A percentile compares a stretch with the other conserved stretches of the same genome.
Evolutionary conservation across 2,329 filamentous ascomycete species (phyloP).

Genomic region (Fusarium secorum): DNA sequence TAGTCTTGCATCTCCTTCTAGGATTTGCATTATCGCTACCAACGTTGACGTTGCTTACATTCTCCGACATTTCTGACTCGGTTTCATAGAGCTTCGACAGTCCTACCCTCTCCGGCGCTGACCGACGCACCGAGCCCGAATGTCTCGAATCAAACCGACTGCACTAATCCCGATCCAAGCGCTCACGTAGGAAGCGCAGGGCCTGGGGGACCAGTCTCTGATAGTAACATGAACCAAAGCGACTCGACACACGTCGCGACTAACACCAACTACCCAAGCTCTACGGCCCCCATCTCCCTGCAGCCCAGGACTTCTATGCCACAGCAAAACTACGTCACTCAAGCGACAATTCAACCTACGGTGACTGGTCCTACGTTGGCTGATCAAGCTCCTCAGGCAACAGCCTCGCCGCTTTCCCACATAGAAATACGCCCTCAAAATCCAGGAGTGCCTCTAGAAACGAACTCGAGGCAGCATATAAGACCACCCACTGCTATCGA

Average conservation of each 20-base stretch:
- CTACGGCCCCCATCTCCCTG: not conserved
- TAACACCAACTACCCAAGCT: slow-evolving; percentile 2
- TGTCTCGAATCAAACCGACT: slow-evolving; percentile 46
- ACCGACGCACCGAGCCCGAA: slow-evolving; percentile 67
- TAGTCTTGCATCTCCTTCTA: slow-evolving; percentile 8
- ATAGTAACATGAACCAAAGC: slow-evolving; percentile 17
- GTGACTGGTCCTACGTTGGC: not conserved
- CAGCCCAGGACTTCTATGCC: slow-evolving; percentile 1
- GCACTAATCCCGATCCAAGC: slow-evolving; percentile 41
- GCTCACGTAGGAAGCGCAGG: slow-evolving; percentile 11
- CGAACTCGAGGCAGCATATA: not conserved
- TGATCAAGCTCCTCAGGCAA: not conserved
- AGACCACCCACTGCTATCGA: not conserved
- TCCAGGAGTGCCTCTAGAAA: not conserved
- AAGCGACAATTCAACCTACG: not conserved
- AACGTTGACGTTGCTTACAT: not conserved
- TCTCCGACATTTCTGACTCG: slow-evolving; percentile 22
- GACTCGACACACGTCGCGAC: slow-evolving; percentile 5
- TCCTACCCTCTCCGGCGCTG: slow-evolving; percentile 68
- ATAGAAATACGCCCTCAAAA: not conserved
- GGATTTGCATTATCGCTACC: not conserved
- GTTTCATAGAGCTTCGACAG: slow-evolving; percentile 39
- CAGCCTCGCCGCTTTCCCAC: not conserved
- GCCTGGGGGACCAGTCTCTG: slow-evolving; percentile 5
- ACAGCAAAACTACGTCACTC: not conserved